A percentile compares a stretch with the other conserved stretches of the same genome.
phyloP scores from a whole-genome alignment of 2,329 filamentous ascomycete genomes.

The Hypoxylon sp. region DNA sequence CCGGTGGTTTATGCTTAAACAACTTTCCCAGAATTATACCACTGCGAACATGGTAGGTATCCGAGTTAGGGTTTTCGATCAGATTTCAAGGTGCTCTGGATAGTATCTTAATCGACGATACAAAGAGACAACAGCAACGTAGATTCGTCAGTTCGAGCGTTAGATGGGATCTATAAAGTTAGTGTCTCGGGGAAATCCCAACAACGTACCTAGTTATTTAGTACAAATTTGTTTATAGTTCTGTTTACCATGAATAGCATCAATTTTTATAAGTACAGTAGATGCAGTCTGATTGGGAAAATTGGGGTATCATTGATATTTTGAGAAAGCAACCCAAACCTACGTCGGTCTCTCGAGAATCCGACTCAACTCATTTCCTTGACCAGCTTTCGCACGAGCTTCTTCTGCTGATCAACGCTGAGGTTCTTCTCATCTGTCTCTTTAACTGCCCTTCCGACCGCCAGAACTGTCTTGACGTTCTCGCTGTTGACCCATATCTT shows the following conservation, averaged over 20 bases:
- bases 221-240: too few species aligned
- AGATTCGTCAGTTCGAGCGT: too few species aligned
- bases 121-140: too few species aligned
- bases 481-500: slow-evolving; percentile 90
- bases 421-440: slow-evolving; percentile 77
- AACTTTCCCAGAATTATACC: neutral
- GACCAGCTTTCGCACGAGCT: slow-evolving; percentile 71
- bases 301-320: slow-evolving; percentile 35
- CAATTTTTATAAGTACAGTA: too few species aligned
- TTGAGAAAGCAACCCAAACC: slow-evolving; percentile 17
- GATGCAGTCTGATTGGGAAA: neutral
- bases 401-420: slow-evolving; percentile 72
- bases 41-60: slow-evolving; percentile 6
- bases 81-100: slow-evolving; percentile 1
- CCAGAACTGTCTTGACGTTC: slow-evolving; percentile 74
- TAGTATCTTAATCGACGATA: too few species aligned
- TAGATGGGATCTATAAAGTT: too few species aligned
- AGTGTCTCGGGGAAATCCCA: too few species aligned
- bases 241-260: too few species aligned
- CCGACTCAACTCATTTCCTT: slow-evolving; percentile 61
- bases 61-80: neutral
- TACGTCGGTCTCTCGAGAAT: slow-evolving; percentile 1
- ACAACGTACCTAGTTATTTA: too few species aligned
- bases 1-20: neutral
- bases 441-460: slow-evolving; percentile 79